Conservation (phyloP, 1,139 yeast genomes). For the Hyphopichia khmerensis region DNA sequence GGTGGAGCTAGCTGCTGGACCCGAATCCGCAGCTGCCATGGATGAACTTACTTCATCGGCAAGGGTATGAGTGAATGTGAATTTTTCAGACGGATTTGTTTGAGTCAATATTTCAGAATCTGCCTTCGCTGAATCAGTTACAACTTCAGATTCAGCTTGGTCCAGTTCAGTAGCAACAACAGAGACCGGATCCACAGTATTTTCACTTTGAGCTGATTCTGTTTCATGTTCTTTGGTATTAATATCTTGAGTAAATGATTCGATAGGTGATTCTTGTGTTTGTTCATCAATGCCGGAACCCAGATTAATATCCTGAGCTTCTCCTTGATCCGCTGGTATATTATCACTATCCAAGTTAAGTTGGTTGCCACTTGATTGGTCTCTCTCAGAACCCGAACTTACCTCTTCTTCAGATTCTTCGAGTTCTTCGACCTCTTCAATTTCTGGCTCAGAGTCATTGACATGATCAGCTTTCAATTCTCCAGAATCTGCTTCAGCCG, state of each 20-base stretch:
- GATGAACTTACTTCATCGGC: too few relatives aligned
- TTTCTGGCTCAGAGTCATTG: slow-evolving; percentile 5
- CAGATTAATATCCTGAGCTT: too few relatives aligned
- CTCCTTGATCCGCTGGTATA: slow-evolving; percentile 4
- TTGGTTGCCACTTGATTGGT: slow-evolving; percentile 4
- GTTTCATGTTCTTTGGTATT: slow-evolving; percentile 4
- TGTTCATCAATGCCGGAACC: too few relatives aligned
- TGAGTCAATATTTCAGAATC: too few relatives aligned
- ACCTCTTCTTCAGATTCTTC: slow-evolving; percentile 4
- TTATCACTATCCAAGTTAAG: slow-evolving; percentile 6
- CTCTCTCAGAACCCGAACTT: background rate
- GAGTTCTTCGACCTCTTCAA: slow-evolving; percentile 4
- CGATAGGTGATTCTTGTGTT: slow-evolving; percentile 3
- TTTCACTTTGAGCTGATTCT: too few relatives aligned
- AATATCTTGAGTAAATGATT: slow-evolving; percentile 6
- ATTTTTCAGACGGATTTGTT: too few relatives aligned
- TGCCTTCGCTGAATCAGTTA: background rate
- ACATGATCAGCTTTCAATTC: slow-evolving; percentile 6
- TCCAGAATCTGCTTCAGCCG: slow-evolving; percentile 1
- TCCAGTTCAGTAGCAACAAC: too few relatives aligned
- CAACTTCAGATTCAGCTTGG: background rate
- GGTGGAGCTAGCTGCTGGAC: background rate
- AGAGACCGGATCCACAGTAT: background rate
- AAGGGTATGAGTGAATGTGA: too few relatives aligned
- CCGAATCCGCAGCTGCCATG: too few relatives aligned